A percentile compares a stretch with the other conserved stretches of the same genome.
Conservation (phyloP, 2,329 filamentous ascomycete genomes). For the Alternaria gansuensis region DNA sequence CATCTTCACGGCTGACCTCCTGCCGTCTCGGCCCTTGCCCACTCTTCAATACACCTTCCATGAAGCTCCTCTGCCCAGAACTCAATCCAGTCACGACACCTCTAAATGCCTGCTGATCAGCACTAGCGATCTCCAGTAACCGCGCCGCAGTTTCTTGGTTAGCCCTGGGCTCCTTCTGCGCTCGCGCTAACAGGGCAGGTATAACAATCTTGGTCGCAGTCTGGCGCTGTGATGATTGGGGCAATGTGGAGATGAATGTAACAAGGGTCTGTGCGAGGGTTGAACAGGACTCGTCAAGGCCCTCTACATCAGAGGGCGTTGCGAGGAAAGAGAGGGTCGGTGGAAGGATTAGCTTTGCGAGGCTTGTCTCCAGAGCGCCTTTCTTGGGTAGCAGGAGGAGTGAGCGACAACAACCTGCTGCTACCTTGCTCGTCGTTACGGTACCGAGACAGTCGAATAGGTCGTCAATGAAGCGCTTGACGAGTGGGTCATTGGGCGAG, state of each 20-base stretch:
- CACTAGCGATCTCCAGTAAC: conserved; percentile 81
- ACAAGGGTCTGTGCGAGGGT: conserved; percentile 79
- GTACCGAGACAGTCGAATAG: conserved; percentile 83
- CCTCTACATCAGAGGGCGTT: conserved; percentile 70
- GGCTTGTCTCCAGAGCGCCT: conserved; percentile 60
- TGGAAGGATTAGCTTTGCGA: conserved; percentile 78
- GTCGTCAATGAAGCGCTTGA: conserved; percentile 79
- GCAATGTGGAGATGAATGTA: conserved; percentile 67
- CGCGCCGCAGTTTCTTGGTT: conserved; percentile 74
- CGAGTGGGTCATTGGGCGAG: conserved; percentile 75
- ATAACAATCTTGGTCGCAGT: conserved; percentile 79
- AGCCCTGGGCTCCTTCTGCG: conserved; percentile 68
- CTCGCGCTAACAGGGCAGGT: conserved; percentile 77
- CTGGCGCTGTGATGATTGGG: conserved; percentile 39
- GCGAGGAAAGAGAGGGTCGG: conserved; percentile 79
- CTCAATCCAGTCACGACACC: conserved; percentile 76
- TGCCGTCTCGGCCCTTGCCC: conserved; percentile 56
- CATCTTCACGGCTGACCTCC: conserved; percentile 63
- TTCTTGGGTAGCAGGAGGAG: conserved; percentile 72
- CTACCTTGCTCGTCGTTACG: conserved; percentile 85
- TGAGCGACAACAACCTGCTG: conserved; percentile 87
- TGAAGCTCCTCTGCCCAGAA: conserved; percentile 73
- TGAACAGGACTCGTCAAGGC: conserved; percentile 77
- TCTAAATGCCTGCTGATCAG: conserved; percentile 77
- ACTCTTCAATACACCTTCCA: conserved; percentile 81